Percentiles rank a stretch among this genome's conserved stretches.
These are phyloP conservation scores for Aspergillus unguis DNA, from an alignment of 2,329 filamentous ascomycete species.

Conservation along the genomic window DNA sequence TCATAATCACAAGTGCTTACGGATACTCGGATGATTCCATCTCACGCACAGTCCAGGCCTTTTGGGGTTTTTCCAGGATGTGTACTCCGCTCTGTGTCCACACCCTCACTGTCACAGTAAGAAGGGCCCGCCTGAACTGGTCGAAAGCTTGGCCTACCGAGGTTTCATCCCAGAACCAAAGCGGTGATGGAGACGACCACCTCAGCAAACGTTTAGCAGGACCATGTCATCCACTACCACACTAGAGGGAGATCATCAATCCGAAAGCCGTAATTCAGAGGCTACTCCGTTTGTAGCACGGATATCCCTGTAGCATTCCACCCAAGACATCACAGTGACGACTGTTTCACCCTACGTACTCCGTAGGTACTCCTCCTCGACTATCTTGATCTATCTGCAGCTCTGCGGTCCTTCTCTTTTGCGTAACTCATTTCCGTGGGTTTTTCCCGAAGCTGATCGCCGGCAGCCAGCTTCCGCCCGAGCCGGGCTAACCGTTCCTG, in stretches of 20 bases:
- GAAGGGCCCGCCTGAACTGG: slow-evolving; percentile 5
- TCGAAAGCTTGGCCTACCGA: slow-evolving; percentile 13
- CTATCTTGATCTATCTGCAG: not conserved
- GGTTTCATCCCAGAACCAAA: slow-evolving; percentile 16
- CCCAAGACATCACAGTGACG: not conserved
- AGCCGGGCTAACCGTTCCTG: not conserved
- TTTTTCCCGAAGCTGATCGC: slow-evolving; percentile 6
- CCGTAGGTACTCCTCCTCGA: not conserved
- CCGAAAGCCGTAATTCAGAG: slow-evolving; percentile 10
- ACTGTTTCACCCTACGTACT: not conserved
- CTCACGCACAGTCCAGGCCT: slow-evolving; percentile 1
- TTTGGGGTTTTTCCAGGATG: slow-evolving; percentile 2
- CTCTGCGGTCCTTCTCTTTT: slow-evolving; percentile 1
- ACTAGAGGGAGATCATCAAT: slow-evolving; percentile 19
- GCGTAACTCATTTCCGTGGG: slow-evolving; percentile 5
- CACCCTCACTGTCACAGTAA: not conserved
- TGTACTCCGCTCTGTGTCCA: not conserved
- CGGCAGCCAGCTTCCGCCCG: not conserved
- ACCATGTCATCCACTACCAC: not conserved
- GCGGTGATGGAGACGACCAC: slow-evolving; percentile 18
- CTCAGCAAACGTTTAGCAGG: not conserved
- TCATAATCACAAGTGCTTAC: slow-evolving; percentile 7
- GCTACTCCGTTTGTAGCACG: too few species aligned
- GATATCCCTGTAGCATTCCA: not conserved
- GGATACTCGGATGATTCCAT: not conserved